A percentile compares a stretch with the other conserved stretches of the same genome.
Conservation (phyloP, 257 asterid genomes). For the Solanum paucissectum region DNA sequence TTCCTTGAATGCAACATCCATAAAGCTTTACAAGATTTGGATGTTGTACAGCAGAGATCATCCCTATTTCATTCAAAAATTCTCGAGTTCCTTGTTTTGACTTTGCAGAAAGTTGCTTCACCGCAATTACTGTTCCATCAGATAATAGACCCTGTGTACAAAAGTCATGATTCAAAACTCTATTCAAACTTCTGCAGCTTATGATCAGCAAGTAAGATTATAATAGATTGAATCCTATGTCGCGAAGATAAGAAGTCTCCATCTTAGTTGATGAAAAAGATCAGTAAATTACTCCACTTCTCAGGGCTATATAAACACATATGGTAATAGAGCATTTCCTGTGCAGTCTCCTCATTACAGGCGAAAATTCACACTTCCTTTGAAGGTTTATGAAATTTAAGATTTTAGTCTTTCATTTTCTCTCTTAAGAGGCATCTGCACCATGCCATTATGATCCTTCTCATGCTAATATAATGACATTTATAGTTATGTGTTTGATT, state of each 20-base stretch:
- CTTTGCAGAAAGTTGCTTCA: conserved; percentile 84
- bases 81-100: conserved; percentile 88
- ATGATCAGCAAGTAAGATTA: not conserved
- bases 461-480: not conserved
- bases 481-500: not conserved
- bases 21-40: conserved; percentile 82
- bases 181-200: not conserved
- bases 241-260: not conserved
- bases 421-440: not conserved
- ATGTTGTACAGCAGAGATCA: conserved; percentile 79
- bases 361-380: not conserved
- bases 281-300: not conserved
- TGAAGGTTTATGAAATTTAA: not conserved
- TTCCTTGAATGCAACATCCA: conserved; percentile 89
- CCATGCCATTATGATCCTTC: not conserved
- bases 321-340: not conserved
- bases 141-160: conserved; percentile 50
- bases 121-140: conserved; percentile 85
- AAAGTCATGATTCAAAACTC: not conserved
- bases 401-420: not conserved
- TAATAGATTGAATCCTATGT: not conserved
- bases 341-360: not conserved
- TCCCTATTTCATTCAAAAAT: conserved; percentile 80
- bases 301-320: not conserved
- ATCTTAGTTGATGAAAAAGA: not conserved